Base-by-base conservation (phyloP, 2,329 filamentous ascomycete species). In the Sclerotinia nivalis region DNA sequence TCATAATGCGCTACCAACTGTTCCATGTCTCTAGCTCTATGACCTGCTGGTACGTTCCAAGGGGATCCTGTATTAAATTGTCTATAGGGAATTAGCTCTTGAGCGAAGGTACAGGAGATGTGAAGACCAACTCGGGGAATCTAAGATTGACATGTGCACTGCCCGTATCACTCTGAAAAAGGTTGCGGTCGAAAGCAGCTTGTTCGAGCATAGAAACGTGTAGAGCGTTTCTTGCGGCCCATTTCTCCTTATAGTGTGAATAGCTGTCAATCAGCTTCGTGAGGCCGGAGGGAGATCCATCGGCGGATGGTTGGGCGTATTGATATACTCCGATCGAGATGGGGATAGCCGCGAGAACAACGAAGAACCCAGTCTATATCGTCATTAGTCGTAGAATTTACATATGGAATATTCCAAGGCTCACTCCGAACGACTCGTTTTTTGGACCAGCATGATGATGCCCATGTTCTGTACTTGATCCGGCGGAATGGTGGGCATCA, bases 31-130 rank as follows among this genome's bases (percentile, higher is more conserved):
- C 84, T 85, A 69, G 84, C 80, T 59, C 81, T 81, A 72, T 86
- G 85, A 66, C 89, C 89, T 56, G 89, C 87, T 45, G 84, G 81
- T 69, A 90, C 85, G 76, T 91, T 91, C 80, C 83, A 88, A 22
- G 88, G 88, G 1, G 87, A 87, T 66, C 86, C 85, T 31, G 81
- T 80, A 77, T 91, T 90, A 80, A 91, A 86, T 73, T 86, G 81
- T 75, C 89, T 91, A 76, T 88, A 74, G 20, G 12, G 18, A 25
- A 47, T 54, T 47, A 50, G 50, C 34, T 55, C 18, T 25, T 40
- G 15, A 37, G 50, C 25, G 28, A 49, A 49, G 22, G 9, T 31
- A 66, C 7, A n/a, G 18, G 37, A 28, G 58, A 22, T 52, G 18
- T 18, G 64, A 60, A 40, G 66, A 86, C 88, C 72, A 85, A 91